Conservation (phyloP, 768 basidiomycete genomes). For the Rhizopogon sp. region DNA sequence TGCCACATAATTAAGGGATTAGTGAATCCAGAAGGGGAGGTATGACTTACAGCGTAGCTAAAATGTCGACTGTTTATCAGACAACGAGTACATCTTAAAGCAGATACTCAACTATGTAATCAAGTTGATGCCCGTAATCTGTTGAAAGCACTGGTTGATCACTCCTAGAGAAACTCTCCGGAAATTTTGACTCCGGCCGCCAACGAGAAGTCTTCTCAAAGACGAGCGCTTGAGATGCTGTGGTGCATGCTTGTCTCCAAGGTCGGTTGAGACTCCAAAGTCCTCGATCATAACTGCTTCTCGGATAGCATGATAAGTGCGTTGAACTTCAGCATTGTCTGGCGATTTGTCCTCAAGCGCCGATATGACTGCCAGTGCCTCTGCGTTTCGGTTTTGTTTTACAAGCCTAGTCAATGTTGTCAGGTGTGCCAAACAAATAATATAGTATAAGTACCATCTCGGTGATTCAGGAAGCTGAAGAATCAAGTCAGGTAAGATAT, state of each 20-base stretch:
- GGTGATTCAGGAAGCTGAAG: conserved; percentile 54
- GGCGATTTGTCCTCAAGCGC: conserved; percentile 50
- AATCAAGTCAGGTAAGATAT: conserved; percentile 2
- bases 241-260: neutral
- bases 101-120: conserved; percentile 48
- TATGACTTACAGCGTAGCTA: conserved; percentile 27
- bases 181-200: conserved; percentile 58
- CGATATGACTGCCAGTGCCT: conserved; percentile 58
- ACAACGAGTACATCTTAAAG: neutral
- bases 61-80: neutral
- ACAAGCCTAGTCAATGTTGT: conserved; percentile 38
- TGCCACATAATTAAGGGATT: neutral
- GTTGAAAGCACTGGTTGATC: conserved; percentile 61
- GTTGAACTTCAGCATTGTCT: conserved; percentile 41
- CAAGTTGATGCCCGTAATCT: conserved; percentile 63
- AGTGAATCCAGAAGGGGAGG: neutral
- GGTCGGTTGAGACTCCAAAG: neutral
- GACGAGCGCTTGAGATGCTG: conserved; percentile 14
- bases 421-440: neutral
- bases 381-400: conserved; percentile 47
- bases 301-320: conserved; percentile 48
- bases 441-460: conserved; percentile 36
- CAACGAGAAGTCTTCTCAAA: conserved; percentile 49
- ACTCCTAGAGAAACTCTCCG: conserved; percentile 51
- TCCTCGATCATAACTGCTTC: conserved; percentile 47